Evolutionary conservation across 2,329 filamentous ascomycete genomes (phyloP), one percentile per base, ranked within the genome.

Genomic region (Cladophialophora immunda): DNA sequence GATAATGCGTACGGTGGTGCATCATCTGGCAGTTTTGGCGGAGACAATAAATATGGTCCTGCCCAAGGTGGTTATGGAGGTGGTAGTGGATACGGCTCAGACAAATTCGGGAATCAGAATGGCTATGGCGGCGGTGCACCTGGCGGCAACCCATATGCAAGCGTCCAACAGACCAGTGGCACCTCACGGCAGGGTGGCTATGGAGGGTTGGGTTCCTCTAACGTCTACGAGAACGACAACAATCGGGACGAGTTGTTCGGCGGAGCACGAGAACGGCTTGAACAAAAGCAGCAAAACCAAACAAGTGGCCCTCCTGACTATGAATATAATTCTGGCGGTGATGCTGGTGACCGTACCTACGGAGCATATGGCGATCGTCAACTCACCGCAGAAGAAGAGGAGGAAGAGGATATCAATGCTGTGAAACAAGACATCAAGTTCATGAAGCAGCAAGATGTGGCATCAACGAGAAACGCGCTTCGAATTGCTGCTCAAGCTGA

Each of bases 341-440:
- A 75, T 66, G 79, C 75, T 68, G 76, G 73, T 58, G 78, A 79
- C 58, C 64, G 65, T 32, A 72, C 69, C 50, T 85, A 85, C 67
- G 83, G 82, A 9, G 74, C 81, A 5, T 88, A 92, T 60, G 89
- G 90, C 64, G 86, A 91, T 66, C 87, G 92, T 56, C 88, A 97
- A 77, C 81, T 97, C 71, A 97, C 92, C 0, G 92, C 89, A 1
- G 92, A 97, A 86, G 81, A 90, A 70, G 89, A 95, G 71, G 89
- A 90, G 73, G 89, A 92, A 69, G 87, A 92, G 76, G 88, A 91
- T 67, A 86, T 94, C 13, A 84, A 89, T 66, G 87, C 88, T 0
- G 88, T 90, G 19, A 93, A 93, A 77, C 84, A 89, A 72, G 87
- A 96, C 74, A 92, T 93, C 71, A 85, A 86, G 17, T 88, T 89